A percentile compares a stretch with the other conserved stretches of the same genome.
Evolutionary conservation across 805 yeast species (phyloP).

Genomic region (Grigorovia transvaalensis): DNA sequence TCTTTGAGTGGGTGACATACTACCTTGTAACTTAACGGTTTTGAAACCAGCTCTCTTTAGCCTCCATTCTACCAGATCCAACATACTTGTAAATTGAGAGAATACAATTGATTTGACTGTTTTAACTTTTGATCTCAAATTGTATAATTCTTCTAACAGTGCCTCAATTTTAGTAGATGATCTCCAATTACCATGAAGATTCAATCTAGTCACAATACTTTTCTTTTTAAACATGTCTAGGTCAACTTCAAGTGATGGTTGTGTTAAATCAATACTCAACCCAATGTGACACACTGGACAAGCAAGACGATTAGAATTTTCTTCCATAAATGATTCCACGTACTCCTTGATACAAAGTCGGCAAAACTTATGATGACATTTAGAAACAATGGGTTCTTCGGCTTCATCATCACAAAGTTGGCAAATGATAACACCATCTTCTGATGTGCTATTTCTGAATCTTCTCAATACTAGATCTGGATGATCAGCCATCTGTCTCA

Average conservation of each 20-base stretch:
- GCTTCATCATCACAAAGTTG: constrained; percentile 96
- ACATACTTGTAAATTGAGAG: constrained; percentile 94
- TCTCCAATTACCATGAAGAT: constrained; percentile 81
- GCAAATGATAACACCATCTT: constrained; percentile 55
- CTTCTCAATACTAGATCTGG: constrained; percentile 88
- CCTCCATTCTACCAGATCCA: constrained; percentile 94
- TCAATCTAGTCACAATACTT: constrained; percentile 77
- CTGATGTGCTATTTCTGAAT: constrained; percentile 33
- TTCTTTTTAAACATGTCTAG: constrained; percentile 41
- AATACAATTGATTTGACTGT: constrained; percentile 94
- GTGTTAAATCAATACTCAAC: constrained; percentile 78
- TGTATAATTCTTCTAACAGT: constrained; percentile 82
- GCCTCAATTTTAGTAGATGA: constrained; percentile 97
- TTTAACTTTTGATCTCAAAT: constrained; percentile 70
- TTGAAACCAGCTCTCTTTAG: constrained; percentile 88
- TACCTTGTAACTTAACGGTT: constrained; percentile 90
- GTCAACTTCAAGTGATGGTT: constrained; percentile 67
- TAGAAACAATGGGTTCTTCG: constrained; percentile 91
- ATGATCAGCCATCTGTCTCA: constrained; percentile 97
- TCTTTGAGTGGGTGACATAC: constrained; percentile 93
- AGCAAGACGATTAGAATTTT: constrained; percentile 46
- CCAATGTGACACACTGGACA: constrained; percentile 98
- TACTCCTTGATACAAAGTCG: constrained; percentile 88
- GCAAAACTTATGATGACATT: constrained; percentile 90
- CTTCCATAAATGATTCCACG: constrained; percentile 62